A percentile compares a stretch with the other conserved stretches of the same genome.
These are phyloP conservation scores for Exutisphaerella laricina DNA, from an alignment of 2,329 filamentous ascomycete genomes.

Conservation along the genomic window DNA sequence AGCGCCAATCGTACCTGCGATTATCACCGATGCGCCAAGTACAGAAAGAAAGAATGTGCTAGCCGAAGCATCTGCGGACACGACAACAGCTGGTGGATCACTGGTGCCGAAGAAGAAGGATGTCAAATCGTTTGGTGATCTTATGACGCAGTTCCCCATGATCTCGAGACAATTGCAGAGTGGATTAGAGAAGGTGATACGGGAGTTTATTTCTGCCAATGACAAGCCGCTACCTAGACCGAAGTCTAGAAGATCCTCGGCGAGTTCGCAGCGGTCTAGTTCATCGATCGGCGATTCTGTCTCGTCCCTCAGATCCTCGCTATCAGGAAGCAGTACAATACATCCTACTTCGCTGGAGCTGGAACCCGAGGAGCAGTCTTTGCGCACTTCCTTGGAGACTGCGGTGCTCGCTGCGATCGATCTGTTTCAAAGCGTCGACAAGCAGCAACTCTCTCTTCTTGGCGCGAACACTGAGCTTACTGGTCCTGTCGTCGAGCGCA, in stretches of 20 bases:
- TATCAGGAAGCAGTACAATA: conserved; percentile 37
- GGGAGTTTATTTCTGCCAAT: conserved; percentile 79
- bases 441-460: conserved; percentile 85
- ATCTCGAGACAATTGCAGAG: conserved; percentile 95
- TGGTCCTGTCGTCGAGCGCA: conserved; percentile 80
- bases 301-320: conserved; percentile 32
- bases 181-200: conserved; percentile 81
- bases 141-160: conserved; percentile 87
- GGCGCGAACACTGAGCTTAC: conserved; percentile 92
- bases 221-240: conserved; percentile 68
- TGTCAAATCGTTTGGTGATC: conserved; percentile 81
- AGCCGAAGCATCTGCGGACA: conserved; percentile 26
- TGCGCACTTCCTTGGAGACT: conserved; percentile 83
- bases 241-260: conserved; percentile 31
- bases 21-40: conserved; percentile 36
- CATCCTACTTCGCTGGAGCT: conserved; percentile 56
- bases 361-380: conserved; percentile 85
- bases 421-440: conserved; percentile 90
- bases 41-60: conserved; percentile 30
- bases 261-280: conserved; percentile 32
- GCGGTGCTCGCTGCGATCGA: conserved; percentile 92
- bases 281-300: conserved; percentile 33
- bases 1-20: conserved; percentile 62
- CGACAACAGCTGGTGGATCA: conserved; percentile 13
- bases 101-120: conserved; percentile 72